Percentiles rank a stretch among this genome's conserved stretches.
phyloP scores from a whole-genome alignment of 257 asterid genomes.

The Solanum paucissectum region DNA sequence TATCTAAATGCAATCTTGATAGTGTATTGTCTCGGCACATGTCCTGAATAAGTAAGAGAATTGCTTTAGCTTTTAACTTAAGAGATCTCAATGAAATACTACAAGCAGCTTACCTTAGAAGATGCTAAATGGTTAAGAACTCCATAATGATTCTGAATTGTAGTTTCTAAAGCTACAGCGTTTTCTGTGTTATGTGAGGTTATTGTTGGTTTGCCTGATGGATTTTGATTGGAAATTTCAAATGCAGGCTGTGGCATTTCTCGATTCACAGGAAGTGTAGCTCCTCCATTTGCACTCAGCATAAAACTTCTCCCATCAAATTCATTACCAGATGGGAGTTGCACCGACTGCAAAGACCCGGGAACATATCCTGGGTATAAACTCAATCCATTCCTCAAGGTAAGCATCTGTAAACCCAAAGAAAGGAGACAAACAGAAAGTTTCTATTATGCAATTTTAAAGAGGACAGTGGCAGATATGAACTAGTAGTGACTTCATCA shows the following conservation, averaged over 20 bases:
- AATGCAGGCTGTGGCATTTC: constrained; percentile 32
- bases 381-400: constrained; percentile 78
- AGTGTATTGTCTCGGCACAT: constrained; percentile 57
- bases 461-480: neutral
- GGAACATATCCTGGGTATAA: constrained; percentile 54
- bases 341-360: constrained; percentile 50
- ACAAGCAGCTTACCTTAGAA: constrained; percentile 35
- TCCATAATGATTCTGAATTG: constrained; percentile 49
- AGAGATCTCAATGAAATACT: neutral
- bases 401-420: constrained; percentile 58
- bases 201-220: constrained; percentile 35
- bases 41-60: constrained; percentile 36
- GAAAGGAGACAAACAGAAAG: neutral
- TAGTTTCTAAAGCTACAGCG: constrained; percentile 30
- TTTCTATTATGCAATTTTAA: neutral
- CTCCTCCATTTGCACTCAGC: constrained; percentile 35
- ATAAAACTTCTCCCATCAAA: constrained; percentile 40
- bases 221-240: constrained; percentile 22
- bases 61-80: neutral
- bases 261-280: constrained; percentile 26
- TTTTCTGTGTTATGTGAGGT: constrained; percentile 26
- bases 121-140: constrained; percentile 51
- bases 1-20: constrained; percentile 59
- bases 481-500: neutral
- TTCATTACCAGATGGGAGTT: constrained; percentile 30